phyloP scores from a whole-genome alignment of 2,329 filamentous ascomycete genomes.

The Colletotrichum filicis region DNA sequence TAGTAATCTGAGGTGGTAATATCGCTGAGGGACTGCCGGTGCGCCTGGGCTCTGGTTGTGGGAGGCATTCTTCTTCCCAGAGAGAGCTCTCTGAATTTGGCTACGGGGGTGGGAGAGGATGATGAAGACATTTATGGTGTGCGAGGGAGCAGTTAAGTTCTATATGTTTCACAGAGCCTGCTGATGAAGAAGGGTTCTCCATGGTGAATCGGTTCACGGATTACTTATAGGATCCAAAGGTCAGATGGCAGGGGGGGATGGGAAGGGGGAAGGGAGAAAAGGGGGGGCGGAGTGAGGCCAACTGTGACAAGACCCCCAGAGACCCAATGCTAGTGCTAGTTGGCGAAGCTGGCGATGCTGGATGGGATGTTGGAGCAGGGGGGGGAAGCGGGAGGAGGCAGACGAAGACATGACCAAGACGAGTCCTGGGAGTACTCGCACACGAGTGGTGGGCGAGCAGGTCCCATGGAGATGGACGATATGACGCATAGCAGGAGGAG shows the following conservation, averaged over 20 bases:
- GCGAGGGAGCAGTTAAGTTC: constrained; percentile 10
- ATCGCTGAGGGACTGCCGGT: constrained; percentile 40
- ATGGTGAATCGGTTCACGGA: constrained; percentile 19
- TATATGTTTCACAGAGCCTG: constrained; percentile 24
- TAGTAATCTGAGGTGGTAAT: constrained; percentile 23
- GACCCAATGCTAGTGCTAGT: not conserved
- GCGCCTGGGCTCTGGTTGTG: constrained; percentile 45
- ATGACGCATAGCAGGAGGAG: constrained; percentile 3
- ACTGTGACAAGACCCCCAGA: constrained; percentile 24
- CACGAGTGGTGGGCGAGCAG: constrained; percentile 17
- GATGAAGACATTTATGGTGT: constrained; percentile 28
- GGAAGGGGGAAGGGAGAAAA: constrained; percentile 7
- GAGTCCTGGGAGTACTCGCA: not conserved
- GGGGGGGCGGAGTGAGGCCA: constrained; percentile 28
- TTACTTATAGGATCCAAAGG: constrained; percentile 25
- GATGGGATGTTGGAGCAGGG: constrained; percentile 18
- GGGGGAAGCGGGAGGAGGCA: not conserved
- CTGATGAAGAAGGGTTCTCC: constrained; percentile 12
- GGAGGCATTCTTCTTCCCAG: constrained; percentile 50
- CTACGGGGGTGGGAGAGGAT: constrained; percentile 47
- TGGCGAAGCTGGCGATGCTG: constrained; percentile 21
- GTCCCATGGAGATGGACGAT: constrained; percentile 1
- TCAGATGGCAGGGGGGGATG: constrained; percentile 5
- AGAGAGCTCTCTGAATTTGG: constrained; percentile 54
- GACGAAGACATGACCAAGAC: not conserved